phyloP scores from a whole-genome alignment of 2,329 filamentous ascomycete species.

The Fusarium solani-melongenae region DNA sequence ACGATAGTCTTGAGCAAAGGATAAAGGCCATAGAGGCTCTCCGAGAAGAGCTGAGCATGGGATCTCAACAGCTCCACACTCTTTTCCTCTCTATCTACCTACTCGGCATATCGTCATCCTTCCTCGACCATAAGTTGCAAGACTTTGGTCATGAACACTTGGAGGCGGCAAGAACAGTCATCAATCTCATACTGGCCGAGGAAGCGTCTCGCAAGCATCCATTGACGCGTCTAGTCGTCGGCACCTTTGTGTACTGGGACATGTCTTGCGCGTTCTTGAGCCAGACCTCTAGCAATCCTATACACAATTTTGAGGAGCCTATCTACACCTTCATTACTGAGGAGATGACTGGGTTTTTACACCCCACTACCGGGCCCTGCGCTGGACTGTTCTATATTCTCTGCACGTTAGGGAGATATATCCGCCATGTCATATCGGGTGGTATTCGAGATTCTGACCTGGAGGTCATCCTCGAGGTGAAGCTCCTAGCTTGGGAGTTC shows the following conservation, averaged over 20 bases:
- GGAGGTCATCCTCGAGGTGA: background rate
- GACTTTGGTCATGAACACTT: background rate
- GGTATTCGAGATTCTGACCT: background rate
- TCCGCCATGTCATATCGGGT: background rate
- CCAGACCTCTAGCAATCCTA: background rate
- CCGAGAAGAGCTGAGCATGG: background rate
- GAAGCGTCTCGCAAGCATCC: background rate
- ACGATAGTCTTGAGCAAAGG: background rate
- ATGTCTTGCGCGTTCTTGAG: background rate
- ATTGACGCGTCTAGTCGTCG: background rate
- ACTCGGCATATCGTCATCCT: background rate
- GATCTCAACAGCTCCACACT: background rate
- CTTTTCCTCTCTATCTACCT: background rate
- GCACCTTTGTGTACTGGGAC: background rate
- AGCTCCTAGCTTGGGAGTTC: background rate
- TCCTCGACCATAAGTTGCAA: background rate
- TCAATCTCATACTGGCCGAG: background rate
- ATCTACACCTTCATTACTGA: background rate
- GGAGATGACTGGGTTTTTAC: background rate
- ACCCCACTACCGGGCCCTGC: background rate
- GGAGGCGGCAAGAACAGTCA: background rate
- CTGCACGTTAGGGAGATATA: background rate
- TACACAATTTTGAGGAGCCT: background rate
- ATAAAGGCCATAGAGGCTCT: background rate
- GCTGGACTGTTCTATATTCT: background rate